These are phyloP conservation scores for Lentinus brumalis DNA, from an alignment of 768 basidiomycete species.

Conservation along the genomic window DNA sequence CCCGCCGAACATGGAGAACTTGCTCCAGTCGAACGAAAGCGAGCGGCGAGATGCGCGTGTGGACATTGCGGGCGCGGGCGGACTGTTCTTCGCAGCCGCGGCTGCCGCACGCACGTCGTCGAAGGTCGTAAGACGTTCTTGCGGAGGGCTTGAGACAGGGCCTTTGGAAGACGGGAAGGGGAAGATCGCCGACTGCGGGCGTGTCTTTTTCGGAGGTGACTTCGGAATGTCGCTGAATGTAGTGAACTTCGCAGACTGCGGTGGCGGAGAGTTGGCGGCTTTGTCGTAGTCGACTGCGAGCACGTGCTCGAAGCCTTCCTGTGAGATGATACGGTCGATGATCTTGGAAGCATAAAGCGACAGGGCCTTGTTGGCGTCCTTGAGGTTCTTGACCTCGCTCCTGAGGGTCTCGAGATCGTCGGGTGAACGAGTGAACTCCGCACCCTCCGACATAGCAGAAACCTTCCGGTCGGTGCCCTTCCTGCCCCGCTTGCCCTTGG, in stretches of 20 bases:
- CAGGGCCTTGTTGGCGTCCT: conserved; percentile 94
- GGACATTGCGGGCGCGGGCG: conserved; percentile 24
- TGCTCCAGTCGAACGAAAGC: conserved; percentile 83
- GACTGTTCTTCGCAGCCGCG: conserved; percentile 21
- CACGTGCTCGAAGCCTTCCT: conserved; percentile 97
- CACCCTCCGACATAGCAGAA: conserved; percentile 36
- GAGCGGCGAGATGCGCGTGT: conserved; percentile 63
- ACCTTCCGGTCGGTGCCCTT: conserved; percentile 34
- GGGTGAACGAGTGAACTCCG: conserved; percentile 44
- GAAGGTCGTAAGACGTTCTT: conserved; percentile 38
- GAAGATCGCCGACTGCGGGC: conserved; percentile 66
- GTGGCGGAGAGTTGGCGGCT: conserved; percentile 48
- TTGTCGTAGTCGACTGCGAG: conserved; percentile 89
- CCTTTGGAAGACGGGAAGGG: conserved; percentile 27
- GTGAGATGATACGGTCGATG: conserved; percentile 93
- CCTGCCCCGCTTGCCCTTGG: conserved; percentile 43
- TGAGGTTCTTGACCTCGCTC: conserved; percentile 87
- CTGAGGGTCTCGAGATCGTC: conserved; percentile 77
- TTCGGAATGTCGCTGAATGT: conserved; percentile 26
- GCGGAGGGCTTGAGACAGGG: conserved; percentile 29
- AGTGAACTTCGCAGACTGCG: conserved; percentile 40
- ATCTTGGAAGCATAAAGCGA: conserved; percentile 97
- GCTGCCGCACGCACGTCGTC: conserved; percentile 24
- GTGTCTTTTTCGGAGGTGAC: conserved; percentile 42
- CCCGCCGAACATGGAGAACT: conserved; percentile 68